Base-by-base conservation (phyloP, 2,329 filamentous ascomycete species). In the Lojkania enalia region DNA sequence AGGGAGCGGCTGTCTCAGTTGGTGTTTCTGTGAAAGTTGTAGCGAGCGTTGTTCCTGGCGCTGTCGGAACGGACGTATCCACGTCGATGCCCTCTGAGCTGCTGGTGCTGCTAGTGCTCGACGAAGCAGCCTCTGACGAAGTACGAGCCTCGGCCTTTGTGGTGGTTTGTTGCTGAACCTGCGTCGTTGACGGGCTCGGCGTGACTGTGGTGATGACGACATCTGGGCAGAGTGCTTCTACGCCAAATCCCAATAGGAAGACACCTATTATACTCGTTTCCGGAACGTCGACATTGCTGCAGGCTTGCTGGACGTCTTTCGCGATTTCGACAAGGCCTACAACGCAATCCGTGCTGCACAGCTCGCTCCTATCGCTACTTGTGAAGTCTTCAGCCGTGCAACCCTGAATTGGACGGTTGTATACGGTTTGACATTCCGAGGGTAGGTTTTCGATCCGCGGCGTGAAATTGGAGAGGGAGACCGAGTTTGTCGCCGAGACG, bases 391-490 rank as follows among this genome's bases (percentile, higher is more conserved):
- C 48, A 9, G 61, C 49, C 0, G 44, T 46, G 56, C 75, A 78
- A 27, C 67, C 71, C 6, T 60, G 39, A 43, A 78, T 75, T 6
- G 56, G 41, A 12, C 62, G 45, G 20, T 58, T 70, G 64, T 78
- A 78, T 20, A 73, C 63, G 5, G 51, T 49, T 31, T 69, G 42
- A 52, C 75, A 77, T 16, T 52, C 40, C 12, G 54, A 29, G 3
- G 72, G 68, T 4, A 77, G 68, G 44, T 69, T 63, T 5, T 66
- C 57, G 51, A 72, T 64, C 27, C 67, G 64, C 15, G 74, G 74
- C 1, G 65, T 67, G 56, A 77, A 77, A 57, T 74, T 71, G 20
- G 68, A 59, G 27, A 77, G 72, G 16, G 69, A 68, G 30, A 75
- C 71, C n/a, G 72, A 60, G 33, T 58, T 44, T 14, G 57, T 49